Evolutionary conservation across 768 basidiomycete genomes (phyloP), one percentile per base, ranked within the genome.

Genomic region (Leccinum uliginosum): DNA sequence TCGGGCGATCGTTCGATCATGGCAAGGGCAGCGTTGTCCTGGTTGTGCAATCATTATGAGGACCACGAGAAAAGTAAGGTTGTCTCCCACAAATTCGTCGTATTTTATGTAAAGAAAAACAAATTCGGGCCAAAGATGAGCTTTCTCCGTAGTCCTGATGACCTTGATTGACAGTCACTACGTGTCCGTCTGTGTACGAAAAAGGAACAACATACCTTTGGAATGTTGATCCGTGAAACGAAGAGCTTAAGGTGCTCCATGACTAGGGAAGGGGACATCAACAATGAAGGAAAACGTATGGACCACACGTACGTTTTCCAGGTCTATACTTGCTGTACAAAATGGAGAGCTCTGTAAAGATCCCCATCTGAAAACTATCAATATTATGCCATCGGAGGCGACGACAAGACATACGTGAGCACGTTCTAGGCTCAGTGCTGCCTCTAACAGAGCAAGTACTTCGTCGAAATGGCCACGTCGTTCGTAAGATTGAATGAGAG

Each of bases 1-100:
- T 97, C 93, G n/a, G 92, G 83, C 2, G 97, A 91, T 19, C 95
- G 88, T 72, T 99, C 97, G 71, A 98, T 98, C 95, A 98, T 99
- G 4, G 94, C 93, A 62, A 98, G 79, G 35, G 96, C 92, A 30
- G 97, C 96, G 67, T 99, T 98, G 71, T 98, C 97, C 85, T 93
- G 40, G 55, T 62, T 44, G 27, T 26, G 11, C 30, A n/a, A 34
- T 57, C 57, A 29, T 49, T 53, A 15, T 45, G 60, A 30, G n/a
- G 23, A 29, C 51, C 43, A 5, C 35, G 12, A 49, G 14, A 30
- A 27, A 32, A 6, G 21, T 0, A 45, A 57, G 40, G 29, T n/a
- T 17, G 50, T 11, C 11, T 30, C 86, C 61, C 61, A 88, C 87
- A 68, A 86, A 93, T 80, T 95, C 91, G 68, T 97, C 97, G 66